Conservation (phyloP, 2,329 filamentous ascomycete species). For the Cadophora luteo-olivacea region DNA sequence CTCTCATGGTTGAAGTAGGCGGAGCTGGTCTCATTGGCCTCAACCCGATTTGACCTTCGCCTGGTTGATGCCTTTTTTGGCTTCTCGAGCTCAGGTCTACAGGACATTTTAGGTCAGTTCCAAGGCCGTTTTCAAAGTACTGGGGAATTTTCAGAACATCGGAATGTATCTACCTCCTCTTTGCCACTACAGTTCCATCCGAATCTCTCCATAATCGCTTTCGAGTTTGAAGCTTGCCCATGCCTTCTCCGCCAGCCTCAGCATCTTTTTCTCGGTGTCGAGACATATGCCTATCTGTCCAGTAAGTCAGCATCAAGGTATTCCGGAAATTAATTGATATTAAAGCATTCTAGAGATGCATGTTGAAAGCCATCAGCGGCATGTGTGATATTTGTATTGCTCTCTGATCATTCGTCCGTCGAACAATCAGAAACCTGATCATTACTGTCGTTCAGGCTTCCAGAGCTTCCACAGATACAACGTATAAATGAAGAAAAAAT, state of each 20-base stretch:
- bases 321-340: too few relatives aligned
- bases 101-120: background rate
- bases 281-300: constrained; percentile 60
- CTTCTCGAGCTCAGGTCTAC: constrained; percentile 32
- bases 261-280: constrained; percentile 58
- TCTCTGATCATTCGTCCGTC: too few relatives aligned
- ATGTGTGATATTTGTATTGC: too few relatives aligned
- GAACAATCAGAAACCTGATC: too few relatives aligned
- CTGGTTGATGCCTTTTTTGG: constrained; percentile 1
- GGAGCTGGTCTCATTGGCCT: too few relatives aligned
- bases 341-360: too few relatives aligned
- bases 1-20: constrained; percentile 12
- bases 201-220: constrained; percentile 62
- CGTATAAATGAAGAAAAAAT: constrained; percentile 38
- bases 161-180: constrained; percentile 4
- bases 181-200: constrained; percentile 58
- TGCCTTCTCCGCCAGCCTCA: constrained; percentile 19
- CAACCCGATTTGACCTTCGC: background rate
- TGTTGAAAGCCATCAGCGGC: too few relatives aligned
- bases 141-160: background rate
- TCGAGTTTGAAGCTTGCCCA: constrained; percentile 58
- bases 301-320: too few relatives aligned
- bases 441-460: too few relatives aligned
- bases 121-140: background rate
- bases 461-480: too few relatives aligned